Percentiles rank a stretch among this genome's conserved stretches.
These are phyloP conservation scores for Cinnamomum micranthum DNA, from an alignment of 164 flowering plant genomes.

Conservation along the genomic window DNA sequence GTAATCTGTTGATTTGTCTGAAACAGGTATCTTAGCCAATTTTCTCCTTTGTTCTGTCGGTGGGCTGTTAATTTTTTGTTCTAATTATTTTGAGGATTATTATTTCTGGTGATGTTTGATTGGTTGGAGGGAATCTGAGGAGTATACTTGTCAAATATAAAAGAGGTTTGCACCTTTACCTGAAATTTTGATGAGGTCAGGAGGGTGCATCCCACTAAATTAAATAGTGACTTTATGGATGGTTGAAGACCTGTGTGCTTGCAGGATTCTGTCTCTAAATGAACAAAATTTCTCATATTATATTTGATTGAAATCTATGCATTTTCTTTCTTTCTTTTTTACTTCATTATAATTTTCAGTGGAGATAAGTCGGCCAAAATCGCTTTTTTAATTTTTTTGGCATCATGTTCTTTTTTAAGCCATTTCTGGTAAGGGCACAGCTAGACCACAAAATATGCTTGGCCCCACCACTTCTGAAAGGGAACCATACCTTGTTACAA, in stretches of 20 bases:
- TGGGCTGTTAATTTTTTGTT: conserved; percentile 5
- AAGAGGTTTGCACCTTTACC: conserved; percentile 6
- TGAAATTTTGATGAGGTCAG: conserved; percentile 14
- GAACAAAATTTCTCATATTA: too few species aligned
- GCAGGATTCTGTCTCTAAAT: background rate
- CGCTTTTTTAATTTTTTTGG: too few species aligned
- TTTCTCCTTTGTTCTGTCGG: conserved; percentile 3
- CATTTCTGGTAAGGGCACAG: too few species aligned
- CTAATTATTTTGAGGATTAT: conserved; percentile 6
- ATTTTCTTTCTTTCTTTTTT: too few species aligned
- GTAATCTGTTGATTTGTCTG: conserved; percentile 22
- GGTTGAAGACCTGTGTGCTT: background rate
- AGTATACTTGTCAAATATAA: background rate
- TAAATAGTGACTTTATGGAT: background rate
- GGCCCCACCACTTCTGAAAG: too few species aligned
- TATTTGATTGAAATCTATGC: too few species aligned
- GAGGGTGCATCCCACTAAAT: background rate
- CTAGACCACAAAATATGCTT: too few species aligned
- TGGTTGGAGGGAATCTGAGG: background rate
- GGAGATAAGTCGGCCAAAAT: too few species aligned
- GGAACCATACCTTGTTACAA: too few species aligned
- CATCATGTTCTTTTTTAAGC: too few species aligned
- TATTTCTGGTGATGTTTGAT: background rate
- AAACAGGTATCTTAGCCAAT: conserved; percentile 5
- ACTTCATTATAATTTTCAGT: too few species aligned